These are phyloP conservation scores for Simplicillium sp. DNA, from an alignment of 2,329 filamentous ascomycete species.

Conservation along the genomic window DNA sequence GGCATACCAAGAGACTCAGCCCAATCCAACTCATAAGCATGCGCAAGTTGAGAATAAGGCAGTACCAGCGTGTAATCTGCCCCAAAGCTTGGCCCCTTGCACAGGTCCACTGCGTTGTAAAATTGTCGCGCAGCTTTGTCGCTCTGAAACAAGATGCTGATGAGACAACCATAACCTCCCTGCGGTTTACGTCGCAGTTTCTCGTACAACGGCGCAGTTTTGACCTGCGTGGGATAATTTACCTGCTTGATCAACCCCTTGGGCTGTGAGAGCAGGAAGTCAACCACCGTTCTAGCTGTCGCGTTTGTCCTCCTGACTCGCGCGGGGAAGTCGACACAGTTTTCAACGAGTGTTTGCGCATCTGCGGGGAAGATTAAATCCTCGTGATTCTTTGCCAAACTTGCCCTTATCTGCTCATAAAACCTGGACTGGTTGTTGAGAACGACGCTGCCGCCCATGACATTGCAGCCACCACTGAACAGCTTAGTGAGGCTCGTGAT, in stretches of 20 bases:
- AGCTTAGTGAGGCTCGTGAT: conserved; percentile 39
- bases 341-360: conserved; percentile 25
- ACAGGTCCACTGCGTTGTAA: conserved; percentile 31
- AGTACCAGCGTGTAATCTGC: conserved; percentile 33
- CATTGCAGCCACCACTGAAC: conserved; percentile 40
- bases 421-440: conserved; percentile 27
- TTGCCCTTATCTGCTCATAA: conserved; percentile 21
- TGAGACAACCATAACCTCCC: conserved; percentile 35
- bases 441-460: conserved; percentile 32
- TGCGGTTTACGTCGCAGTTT: conserved; percentile 15
- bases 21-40: conserved; percentile 19
- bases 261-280: conserved; percentile 16
- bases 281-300: conserved; percentile 23
- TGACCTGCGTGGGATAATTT: too few species aligned
- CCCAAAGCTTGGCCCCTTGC: conserved; percentile 36
- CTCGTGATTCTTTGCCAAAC: conserved; percentile 7
- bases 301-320: conserved; percentile 21
- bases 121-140: conserved; percentile 25
- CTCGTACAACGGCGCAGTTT: too few species aligned
- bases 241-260: conserved; percentile 19
- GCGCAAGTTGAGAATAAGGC: conserved; percentile 26
- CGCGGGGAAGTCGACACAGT: conserved; percentile 26
- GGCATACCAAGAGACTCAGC: conserved; percentile 16
- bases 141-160: conserved; percentile 33
- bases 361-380: conserved; percentile 32